phyloP scores from a whole-genome alignment of 225 moss, liverwort and hornwort species.

The Polytrichum formosum region DNA sequence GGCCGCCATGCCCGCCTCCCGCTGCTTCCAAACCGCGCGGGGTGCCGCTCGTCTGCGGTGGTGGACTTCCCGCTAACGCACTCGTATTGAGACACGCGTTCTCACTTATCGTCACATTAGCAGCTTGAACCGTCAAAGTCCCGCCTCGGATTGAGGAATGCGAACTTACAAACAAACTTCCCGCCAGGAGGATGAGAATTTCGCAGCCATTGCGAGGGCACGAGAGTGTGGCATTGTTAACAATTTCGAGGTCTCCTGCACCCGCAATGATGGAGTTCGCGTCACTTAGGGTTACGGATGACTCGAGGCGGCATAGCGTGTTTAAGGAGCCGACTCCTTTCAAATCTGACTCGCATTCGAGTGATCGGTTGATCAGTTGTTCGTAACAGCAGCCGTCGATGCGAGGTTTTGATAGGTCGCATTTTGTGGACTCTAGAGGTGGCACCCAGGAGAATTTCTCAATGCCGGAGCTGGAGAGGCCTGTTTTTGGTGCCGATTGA shows the following conservation, averaged over 20 bases:
- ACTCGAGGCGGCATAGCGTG: conserved; percentile 44
- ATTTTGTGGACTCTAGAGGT: not conserved
- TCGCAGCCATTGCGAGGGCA: conserved; percentile 70
- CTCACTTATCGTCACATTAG: conserved; percentile 36
- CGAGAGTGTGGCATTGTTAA: conserved; percentile 24
- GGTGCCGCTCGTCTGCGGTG: conserved; percentile 64
- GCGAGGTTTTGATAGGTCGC: conserved; percentile 24
- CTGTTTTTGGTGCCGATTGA: conserved; percentile 14
- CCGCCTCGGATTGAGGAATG: conserved; percentile 54
- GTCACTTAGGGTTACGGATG: conserved; percentile 18
- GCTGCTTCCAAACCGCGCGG: conserved; percentile 65
- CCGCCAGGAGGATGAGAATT: conserved; percentile 54
- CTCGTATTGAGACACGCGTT: conserved; percentile 44
- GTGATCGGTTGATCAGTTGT: conserved; percentile 36
- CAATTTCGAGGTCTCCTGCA: conserved; percentile 59
- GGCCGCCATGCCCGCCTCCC: conserved; percentile 87
- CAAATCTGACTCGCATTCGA: conserved; percentile 72
- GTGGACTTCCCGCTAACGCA: conserved; percentile 71
- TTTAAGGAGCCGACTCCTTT: conserved; percentile 65
- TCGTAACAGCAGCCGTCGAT: conserved; percentile 29
- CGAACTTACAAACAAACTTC: conserved; percentile 48
- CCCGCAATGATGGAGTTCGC: conserved; percentile 61
- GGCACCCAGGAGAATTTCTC: conserved; percentile 13
- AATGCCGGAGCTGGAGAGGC: conserved; percentile 1
- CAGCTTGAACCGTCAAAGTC: conserved; percentile 64